A percentile compares a stretch with the other conserved stretches of the same genome.
Evolutionary conservation across 805 yeast genomes (phyloP).

Genomic region (Wickerhamiella qilinensis): DNA sequence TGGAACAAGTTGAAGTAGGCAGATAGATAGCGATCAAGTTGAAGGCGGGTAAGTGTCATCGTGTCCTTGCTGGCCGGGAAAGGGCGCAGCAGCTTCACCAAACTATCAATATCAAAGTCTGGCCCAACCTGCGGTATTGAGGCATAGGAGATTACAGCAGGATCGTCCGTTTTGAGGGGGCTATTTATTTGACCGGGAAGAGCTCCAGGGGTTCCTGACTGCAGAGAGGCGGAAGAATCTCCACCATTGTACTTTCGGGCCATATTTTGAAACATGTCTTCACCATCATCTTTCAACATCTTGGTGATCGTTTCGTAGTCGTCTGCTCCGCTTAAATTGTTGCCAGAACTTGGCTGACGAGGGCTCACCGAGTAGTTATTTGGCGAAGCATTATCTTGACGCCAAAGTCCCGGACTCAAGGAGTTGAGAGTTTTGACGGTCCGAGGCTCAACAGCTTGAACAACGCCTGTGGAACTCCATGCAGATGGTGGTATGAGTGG

Average conservation of each 20-base stretch:
- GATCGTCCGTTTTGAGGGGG: no score
- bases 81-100: conserved; percentile 6
- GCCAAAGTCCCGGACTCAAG: not conserved
- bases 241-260: no score
- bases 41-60: conserved; percentile 12
- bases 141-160: not conserved
- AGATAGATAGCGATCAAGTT: conserved; percentile 19
- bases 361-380: not conserved
- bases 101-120: conserved; percentile 2
- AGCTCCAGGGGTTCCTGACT: no score
- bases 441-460: not conserved
- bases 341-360: not conserved
- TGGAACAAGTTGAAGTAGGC: conserved; percentile 21
- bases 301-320: not conserved
- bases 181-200: no score
- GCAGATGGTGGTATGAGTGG: not conserved
- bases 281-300: not conserved
- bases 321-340: not conserved
- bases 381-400: not conserved
- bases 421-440: not conserved
- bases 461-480: not conserved
- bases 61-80: conserved; percentile 8
- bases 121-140: not conserved
- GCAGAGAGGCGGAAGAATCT: no score
- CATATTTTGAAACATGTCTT: not conserved